A percentile compares a stretch with the other conserved stretches of the same genome.
Conservation (phyloP, 1,139 yeast genomes). For the Yamadazyma diospyri region DNA sequence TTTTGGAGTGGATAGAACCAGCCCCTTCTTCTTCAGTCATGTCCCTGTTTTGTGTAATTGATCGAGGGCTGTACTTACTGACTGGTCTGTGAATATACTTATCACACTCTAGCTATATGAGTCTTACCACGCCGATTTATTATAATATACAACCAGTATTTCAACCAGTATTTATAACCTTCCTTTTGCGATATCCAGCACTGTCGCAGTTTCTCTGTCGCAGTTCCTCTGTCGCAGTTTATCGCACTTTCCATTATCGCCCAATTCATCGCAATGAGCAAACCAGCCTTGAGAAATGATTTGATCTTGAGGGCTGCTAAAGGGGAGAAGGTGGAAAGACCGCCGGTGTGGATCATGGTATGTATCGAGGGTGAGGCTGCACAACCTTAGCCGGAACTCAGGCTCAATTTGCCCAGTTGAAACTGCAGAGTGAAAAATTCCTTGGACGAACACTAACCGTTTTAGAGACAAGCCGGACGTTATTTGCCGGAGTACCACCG, state of each 20-base stretch:
- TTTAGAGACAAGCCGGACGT: constrained; percentile 78
- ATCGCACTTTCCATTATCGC: too few species aligned
- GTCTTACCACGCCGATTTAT: too few species aligned
- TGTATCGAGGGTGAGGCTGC: constrained; percentile 17
- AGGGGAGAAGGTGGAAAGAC: constrained; percentile 84
- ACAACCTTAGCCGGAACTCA: not conserved
- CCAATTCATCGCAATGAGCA: not conserved
- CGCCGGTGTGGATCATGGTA: constrained; percentile 97
- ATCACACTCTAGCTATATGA: too few species aligned
- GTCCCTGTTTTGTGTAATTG: too few species aligned
- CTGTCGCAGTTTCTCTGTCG: not conserved
- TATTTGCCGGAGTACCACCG: constrained; percentile 88
- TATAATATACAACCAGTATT: too few species aligned
- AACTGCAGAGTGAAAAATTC: not conserved
- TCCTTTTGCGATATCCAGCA: constrained; percentile 2
- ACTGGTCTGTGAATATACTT: too few species aligned
- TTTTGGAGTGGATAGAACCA: constrained; percentile 6
- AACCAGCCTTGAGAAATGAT: constrained; percentile 77
- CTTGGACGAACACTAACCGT: constrained; percentile 3
- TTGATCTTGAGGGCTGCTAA: constrained; percentile 83
- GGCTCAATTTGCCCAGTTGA: not conserved
- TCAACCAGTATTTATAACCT: constrained; percentile 9
- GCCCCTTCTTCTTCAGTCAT: constrained; percentile 7
- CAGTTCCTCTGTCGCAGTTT: not conserved
- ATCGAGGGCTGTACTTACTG: too few species aligned